Percentiles rank a stretch among this genome's conserved stretches.
These are phyloP conservation scores for Bipolaris gigantea DNA, from an alignment of 2,329 filamentous ascomycete genomes.

Conservation along the genomic window DNA sequence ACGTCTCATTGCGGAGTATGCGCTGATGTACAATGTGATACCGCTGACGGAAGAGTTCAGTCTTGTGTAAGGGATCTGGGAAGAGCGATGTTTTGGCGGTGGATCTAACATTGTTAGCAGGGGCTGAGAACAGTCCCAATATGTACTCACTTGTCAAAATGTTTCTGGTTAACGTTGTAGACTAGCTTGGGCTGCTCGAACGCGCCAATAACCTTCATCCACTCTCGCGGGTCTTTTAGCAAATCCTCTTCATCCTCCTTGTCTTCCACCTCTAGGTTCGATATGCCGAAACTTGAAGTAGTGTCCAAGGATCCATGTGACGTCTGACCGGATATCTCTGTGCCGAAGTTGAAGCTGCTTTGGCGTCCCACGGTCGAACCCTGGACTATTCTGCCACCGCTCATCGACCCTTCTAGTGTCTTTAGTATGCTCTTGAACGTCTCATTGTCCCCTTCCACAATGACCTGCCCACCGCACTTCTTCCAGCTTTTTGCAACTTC, in stretches of 20 bases:
- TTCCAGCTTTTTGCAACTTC: conserved; percentile 93
- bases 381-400: conserved; percentile 70
- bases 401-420: conserved; percentile 84
- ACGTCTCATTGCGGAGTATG: conserved; percentile 87
- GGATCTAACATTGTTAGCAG: conserved; percentile 36
- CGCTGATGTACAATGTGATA: conserved; percentile 93
- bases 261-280: conserved; percentile 54
- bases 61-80: conserved; percentile 79
- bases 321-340: conserved; percentile 29
- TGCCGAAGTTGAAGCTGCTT: conserved; percentile 65
- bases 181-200: conserved; percentile 80
- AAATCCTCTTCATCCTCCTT: conserved; percentile 61
- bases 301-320: conserved; percentile 54
- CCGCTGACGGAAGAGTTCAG: conserved; percentile 80
- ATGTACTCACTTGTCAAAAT: conserved; percentile 72
- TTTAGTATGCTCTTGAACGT: conserved; percentile 79
- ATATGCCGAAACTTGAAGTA: conserved; percentile 65
- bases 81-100: conserved; percentile 54
- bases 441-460: conserved; percentile 78
- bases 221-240: conserved; percentile 71
- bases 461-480: conserved; percentile 81
- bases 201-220: conserved; percentile 81
- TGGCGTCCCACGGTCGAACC: conserved; percentile 62
- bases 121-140: fast-evolving
- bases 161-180: conserved; percentile 81